These are phyloP conservation scores for Streptanthus diversifolius DNA, from an alignment of 345 rosid species.

Conservation along the genomic window DNA sequence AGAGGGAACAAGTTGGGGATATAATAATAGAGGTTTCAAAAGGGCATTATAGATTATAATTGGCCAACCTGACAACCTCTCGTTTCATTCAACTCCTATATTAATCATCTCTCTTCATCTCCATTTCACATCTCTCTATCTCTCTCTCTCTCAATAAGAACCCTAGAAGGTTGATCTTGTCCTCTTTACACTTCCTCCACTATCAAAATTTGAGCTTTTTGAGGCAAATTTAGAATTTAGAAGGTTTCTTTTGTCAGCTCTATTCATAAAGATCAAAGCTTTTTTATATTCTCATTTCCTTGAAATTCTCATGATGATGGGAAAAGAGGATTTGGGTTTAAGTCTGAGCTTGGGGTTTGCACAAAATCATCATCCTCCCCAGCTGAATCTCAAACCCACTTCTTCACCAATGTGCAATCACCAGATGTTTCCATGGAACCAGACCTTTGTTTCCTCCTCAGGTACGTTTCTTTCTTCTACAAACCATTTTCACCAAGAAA, in stretches of 20 bases:
- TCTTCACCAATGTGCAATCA: slow-evolving; percentile 35
- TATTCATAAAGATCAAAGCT: not conserved
- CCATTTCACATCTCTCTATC: slow-evolving; percentile 18
- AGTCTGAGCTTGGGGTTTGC: slow-evolving; percentile 69
- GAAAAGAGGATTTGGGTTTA: slow-evolving; percentile 77
- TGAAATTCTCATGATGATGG: slow-evolving; percentile 43
- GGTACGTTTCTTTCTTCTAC: slow-evolving; percentile 33
- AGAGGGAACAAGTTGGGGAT: slow-evolving; percentile 32
- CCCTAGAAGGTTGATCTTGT: slow-evolving; percentile 24
- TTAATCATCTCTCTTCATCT: slow-evolving; percentile 6
- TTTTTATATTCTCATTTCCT: not conserved
- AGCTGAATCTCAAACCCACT: slow-evolving; percentile 52
- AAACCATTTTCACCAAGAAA: not conserved
- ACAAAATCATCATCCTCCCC: slow-evolving; percentile 34
- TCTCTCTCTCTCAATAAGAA: slow-evolving; percentile 8
- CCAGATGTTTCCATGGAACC: slow-evolving; percentile 60
- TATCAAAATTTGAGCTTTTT: not conserved
- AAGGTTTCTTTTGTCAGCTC: not conserved
- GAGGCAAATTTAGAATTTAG: not conserved
- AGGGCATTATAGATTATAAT: slow-evolving; percentile 13
- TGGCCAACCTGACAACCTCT: slow-evolving; percentile 30
- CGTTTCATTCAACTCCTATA: slow-evolving; percentile 28
- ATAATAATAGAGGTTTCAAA: slow-evolving; percentile 29
- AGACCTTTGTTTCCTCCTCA: slow-evolving; percentile 42
- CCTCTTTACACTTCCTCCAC: not conserved